Percentiles rank a stretch among this genome's conserved stretches.
Conservation (phyloP, 78 protist species). For the Dictyostelium brefeldianum region DNA sequence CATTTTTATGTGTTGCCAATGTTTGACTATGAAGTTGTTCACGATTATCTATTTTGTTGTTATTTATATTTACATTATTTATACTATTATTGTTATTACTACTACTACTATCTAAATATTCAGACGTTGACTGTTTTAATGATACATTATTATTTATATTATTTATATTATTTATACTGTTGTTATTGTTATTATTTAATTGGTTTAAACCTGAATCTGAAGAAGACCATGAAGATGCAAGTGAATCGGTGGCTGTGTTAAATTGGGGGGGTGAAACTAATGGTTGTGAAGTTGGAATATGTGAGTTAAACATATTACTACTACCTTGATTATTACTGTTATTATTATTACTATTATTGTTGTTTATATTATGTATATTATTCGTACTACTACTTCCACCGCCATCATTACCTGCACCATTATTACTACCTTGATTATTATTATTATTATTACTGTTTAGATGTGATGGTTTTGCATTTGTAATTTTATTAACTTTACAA, state of each 20-base stretch:
- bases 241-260: conserved; percentile 22
- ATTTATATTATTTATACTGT: conserved; percentile 2
- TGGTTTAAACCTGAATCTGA: conserved; percentile 16
- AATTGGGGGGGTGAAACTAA: neutral
- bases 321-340: neutral
- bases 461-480: neutral
- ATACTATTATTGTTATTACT: conserved; percentile 5
- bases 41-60: neutral
- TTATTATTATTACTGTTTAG: neutral
- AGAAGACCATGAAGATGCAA: conserved; percentile 74
- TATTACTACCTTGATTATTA: too few species aligned
- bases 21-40: neutral
- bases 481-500: conserved; percentile 60
- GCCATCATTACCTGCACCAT: too few species aligned
- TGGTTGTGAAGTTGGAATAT: neutral
- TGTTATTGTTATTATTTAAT: neutral
- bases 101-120: neutral
- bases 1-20: neutral
- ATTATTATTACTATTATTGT: neutral
- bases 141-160: neutral
- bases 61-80: conserved; percentile 6
- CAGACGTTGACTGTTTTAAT: neutral
- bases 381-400: too few species aligned
- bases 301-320: conserved; percentile 1
- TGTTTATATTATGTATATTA: neutral